Percentiles rank a stretch among this genome's conserved stretches.
These are phyloP conservation scores for Phytophthora hibernalis DNA, from an alignment of 352 stramenopile species.

Conservation along the genomic window DNA sequence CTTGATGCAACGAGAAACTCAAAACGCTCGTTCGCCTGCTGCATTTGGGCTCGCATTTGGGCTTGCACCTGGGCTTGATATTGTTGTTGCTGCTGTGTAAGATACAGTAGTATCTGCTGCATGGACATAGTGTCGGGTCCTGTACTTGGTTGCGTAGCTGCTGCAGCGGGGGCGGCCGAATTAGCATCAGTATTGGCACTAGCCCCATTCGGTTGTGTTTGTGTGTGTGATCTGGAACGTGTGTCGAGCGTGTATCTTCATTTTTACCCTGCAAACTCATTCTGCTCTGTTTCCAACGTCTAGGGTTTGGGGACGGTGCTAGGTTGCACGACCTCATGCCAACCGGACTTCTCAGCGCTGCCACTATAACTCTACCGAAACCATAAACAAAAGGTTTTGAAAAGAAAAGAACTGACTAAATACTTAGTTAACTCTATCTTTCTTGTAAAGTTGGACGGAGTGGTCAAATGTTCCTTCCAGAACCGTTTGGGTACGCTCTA, in stretches of 20 bases:
- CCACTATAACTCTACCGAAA: slow-evolving; percentile 5
- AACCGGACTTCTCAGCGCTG: slow-evolving; percentile 6
- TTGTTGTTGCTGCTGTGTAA: slow-evolving; percentile 27
- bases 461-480: slow-evolving; percentile 8
- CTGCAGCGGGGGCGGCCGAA: not conserved
- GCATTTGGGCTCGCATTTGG: too few species aligned
- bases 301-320: slow-evolving; percentile 5
- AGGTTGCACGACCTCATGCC: slow-evolving; percentile 1
- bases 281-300: slow-evolving; percentile 5
- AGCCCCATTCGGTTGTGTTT: not conserved
- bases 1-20: too few species aligned
- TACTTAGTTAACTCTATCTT: slow-evolving; percentile 2
- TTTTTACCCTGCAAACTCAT: not conserved
- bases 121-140: slow-evolving; percentile 13
- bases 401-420: slow-evolving; percentile 5
- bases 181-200: not conserved
- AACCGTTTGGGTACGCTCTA: not conserved
- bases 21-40: too few species aligned
- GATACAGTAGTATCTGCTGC: slow-evolving; percentile 19
- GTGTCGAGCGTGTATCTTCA: not conserved
- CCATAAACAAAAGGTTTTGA: not conserved
- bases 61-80: too few species aligned
- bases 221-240: not conserved
- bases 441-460: slow-evolving; percentile 10
- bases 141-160: too few species aligned